phyloP scores from a whole-genome alignment of 73 alveolate genomes.

The Tetrahymena elliotti region DNA sequence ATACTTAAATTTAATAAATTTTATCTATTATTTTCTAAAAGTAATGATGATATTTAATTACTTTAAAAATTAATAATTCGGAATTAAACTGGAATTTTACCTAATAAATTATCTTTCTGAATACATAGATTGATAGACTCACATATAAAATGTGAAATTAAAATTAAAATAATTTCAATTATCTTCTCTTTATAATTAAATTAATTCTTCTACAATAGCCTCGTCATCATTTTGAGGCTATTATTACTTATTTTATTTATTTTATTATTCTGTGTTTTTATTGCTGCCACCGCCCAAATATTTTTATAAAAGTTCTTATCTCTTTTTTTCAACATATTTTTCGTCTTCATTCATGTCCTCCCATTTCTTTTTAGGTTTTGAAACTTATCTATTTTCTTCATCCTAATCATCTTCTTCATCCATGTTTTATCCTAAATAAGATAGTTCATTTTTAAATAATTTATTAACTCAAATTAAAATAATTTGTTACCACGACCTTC shows the following conservation, averaged over 20 bases:
- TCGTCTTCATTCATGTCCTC: background rate
- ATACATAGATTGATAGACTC: too few relatives aligned
- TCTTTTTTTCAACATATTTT: background rate
- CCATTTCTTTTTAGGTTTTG: background rate
- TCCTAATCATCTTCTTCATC: background rate
- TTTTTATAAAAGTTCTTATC: background rate
- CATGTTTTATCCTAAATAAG: background rate
- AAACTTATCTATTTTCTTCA: background rate
- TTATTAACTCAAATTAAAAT: background rate
- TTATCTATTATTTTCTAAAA: too few relatives aligned
- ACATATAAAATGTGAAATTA: too few relatives aligned
- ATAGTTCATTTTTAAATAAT: background rate
- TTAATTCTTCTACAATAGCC: background rate
- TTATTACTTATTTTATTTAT: background rate
- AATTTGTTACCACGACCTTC: background rate
- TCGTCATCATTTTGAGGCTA: background rate
- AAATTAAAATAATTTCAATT: background rate
- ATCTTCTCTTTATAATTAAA: background rate
- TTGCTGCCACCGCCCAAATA: background rate
- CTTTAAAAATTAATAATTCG: too few relatives aligned
- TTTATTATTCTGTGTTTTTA: background rate
- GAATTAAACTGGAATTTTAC: too few relatives aligned
- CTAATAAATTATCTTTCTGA: too few relatives aligned
- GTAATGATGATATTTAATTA: too few relatives aligned
- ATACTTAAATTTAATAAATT: too few relatives aligned